These are phyloP conservation scores for Euryodendron excelsum DNA, from an alignment of 148 eudicot species.

Conservation along the genomic window DNA sequence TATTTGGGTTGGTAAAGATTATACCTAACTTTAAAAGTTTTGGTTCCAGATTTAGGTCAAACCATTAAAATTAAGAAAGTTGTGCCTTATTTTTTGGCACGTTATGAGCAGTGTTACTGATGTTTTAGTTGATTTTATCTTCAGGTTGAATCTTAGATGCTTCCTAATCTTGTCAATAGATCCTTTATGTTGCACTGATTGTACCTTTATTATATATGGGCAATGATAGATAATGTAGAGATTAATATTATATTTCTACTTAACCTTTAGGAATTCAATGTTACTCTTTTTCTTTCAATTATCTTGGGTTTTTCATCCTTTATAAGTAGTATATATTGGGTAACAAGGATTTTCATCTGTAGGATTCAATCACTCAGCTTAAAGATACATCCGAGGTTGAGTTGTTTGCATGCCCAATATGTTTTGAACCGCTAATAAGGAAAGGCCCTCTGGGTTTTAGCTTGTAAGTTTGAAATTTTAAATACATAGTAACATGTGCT, in stretches of 20 bases:
- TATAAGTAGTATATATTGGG: neutral
- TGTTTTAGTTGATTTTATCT: neutral
- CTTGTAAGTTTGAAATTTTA: conserved; percentile 55
- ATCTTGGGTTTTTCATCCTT: neutral
- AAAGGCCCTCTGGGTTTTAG: conserved; percentile 82
- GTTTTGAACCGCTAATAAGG: conserved; percentile 72
- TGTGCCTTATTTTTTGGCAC: neutral
- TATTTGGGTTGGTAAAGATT: neutral
- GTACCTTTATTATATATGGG: too few species aligned
- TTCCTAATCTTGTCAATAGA: neutral
- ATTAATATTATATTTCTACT: conserved; percentile 8
- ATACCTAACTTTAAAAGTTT: neutral
- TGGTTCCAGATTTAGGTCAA: neutral
- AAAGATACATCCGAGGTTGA: conserved; percentile 37
- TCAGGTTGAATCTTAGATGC: neutral
- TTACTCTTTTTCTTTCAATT: neutral
- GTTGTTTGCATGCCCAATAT: conserved; percentile 79
- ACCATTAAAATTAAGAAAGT: neutral
- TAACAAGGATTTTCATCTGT: conserved; percentile 11
- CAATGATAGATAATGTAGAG: conserved; percentile 9
- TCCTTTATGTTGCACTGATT: neutral
- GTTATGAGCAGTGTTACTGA: too few species aligned
- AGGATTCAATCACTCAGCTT: conserved; percentile 39
- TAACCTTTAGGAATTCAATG: neutral
- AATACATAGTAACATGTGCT: neutral